phyloP scores from a whole-genome alignment of 2,329 filamentous ascomycete genomes.

The Karstenula rhodostoma region DNA sequence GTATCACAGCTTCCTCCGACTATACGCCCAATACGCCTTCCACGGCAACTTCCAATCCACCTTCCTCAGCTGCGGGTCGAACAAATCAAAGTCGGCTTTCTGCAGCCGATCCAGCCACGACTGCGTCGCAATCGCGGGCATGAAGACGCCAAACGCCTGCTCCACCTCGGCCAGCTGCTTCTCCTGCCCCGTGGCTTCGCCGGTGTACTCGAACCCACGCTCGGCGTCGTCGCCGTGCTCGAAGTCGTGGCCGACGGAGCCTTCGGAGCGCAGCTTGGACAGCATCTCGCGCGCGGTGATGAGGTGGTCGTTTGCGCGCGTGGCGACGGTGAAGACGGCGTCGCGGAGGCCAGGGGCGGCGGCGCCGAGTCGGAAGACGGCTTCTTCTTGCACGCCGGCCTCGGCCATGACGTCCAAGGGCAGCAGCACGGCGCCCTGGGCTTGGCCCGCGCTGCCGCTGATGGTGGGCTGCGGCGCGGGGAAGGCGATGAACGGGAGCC shows the following conservation, averaged over 20 bases:
- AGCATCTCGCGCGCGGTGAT: conserved; percentile 95
- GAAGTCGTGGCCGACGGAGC: conserved; percentile 83
- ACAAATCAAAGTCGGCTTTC: conserved; percentile 83
- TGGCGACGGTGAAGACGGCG: conserved; percentile 90
- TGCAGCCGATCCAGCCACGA: conserved; percentile 83
- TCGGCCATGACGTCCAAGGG: conserved; percentile 92
- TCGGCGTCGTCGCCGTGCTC: conserved; percentile 85
- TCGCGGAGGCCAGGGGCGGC: conserved; percentile 83
- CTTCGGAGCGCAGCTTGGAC: conserved; percentile 75
- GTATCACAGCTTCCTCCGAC: conserved; percentile 57
- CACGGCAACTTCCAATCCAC: conserved; percentile 87
- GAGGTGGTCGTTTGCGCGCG: conserved; percentile 91
- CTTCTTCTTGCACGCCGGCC: conserved; percentile 81
- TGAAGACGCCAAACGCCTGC: conserved; percentile 77
- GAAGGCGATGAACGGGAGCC: conserved; percentile 86
- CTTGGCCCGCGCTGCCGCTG: conserved; percentile 47
- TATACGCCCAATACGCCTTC: conserved; percentile 72
- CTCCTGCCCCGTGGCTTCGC: conserved; percentile 47
- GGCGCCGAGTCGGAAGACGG: conserved; percentile 82
- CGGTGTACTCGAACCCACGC: conserved; percentile 57
- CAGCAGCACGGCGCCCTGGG: conserved; percentile 75
- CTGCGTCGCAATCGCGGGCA: conserved; percentile 79
- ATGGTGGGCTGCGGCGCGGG: conserved; percentile 65
- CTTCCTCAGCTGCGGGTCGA: conserved; percentile 68
- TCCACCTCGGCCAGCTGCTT: conserved; percentile 63